Percentiles rank a stretch among this genome's conserved stretches.
Evolutionary conservation across 176 grass and related monocot genomes (phyloP).

Genomic region (Otatea glauca): DNA sequence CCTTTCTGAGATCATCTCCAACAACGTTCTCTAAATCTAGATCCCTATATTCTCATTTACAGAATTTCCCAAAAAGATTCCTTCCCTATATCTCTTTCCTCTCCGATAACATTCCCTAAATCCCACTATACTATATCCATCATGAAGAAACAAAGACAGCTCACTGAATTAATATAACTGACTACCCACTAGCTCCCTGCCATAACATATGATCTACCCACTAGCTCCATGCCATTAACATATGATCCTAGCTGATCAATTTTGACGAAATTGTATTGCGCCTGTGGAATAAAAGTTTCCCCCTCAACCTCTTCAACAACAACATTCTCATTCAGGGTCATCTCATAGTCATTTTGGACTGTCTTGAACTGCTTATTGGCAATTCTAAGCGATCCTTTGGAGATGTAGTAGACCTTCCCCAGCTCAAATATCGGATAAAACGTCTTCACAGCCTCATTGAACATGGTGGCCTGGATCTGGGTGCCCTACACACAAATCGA

Average conservation of each 20-base stretch:
- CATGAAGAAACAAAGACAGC: not conserved
- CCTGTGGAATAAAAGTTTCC: constrained; percentile 72
- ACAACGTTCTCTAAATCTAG: too few relatives aligned
- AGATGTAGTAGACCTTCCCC: constrained; percentile 96
- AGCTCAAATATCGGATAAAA: constrained; percentile 83
- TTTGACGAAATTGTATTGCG: constrained; percentile 85
- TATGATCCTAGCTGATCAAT: constrained; percentile 84
- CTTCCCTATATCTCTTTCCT: too few relatives aligned
- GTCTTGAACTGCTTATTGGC: constrained; percentile 98
- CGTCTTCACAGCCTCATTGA: constrained; percentile 86
- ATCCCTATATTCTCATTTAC: too few relatives aligned
- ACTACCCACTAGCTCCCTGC: too few relatives aligned
- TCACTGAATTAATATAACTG: not conserved
- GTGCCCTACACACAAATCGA: constrained; percentile 69
- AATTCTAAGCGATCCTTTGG: constrained; percentile 83
- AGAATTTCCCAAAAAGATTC: too few relatives aligned
- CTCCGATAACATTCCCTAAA: too few relatives aligned
- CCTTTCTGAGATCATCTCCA: too few relatives aligned
- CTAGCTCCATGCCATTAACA: constrained; percentile 83
- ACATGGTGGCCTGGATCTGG: constrained; percentile 98
- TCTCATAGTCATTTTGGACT: constrained; percentile 94
- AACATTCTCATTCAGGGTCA: constrained; percentile 89
- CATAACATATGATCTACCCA: too few relatives aligned
- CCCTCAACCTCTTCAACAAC: constrained; percentile 89
- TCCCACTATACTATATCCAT: not conserved